phyloP scores from a whole-genome alignment of 75 land plant genomes.

The Pinus albicaulis region DNA sequence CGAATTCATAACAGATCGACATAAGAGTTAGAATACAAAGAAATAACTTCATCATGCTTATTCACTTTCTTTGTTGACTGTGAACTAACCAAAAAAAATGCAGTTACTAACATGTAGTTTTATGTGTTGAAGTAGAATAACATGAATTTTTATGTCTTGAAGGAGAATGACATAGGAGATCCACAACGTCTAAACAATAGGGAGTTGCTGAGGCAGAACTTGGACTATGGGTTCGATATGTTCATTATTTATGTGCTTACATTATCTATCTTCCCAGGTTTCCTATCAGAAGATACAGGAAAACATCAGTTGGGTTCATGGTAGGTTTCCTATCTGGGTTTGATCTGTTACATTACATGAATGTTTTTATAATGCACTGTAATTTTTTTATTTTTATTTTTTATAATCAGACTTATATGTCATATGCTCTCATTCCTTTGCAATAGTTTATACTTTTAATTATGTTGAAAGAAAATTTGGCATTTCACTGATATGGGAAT shows the following conservation, averaged over 20 bases:
- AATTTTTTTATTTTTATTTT: not conserved
- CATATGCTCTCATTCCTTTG: not conserved
- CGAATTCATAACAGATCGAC: not conserved
- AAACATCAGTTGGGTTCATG: constrained; percentile 38
- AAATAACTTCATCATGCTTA: not conserved
- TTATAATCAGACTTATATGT: not conserved
- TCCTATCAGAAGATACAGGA: constrained; percentile 48
- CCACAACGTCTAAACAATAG: constrained; percentile 17
- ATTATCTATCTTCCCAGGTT: constrained; percentile 48
- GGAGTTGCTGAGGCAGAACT: constrained; percentile 26
- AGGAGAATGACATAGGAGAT: constrained; percentile 24
- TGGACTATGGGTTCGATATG: constrained; percentile 30
- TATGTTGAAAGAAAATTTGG: not conserved
- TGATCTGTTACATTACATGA: not conserved
- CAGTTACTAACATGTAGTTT: not conserved
- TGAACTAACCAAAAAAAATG: too few species aligned
- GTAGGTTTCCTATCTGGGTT: constrained; percentile 11
- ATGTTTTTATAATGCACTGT: not conserved
- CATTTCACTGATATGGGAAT: not conserved
- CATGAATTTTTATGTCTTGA: not conserved
- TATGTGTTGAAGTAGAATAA: not conserved
- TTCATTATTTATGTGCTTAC: constrained; percentile 32
- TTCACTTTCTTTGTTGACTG: not conserved
- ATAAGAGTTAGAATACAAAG: too few species aligned
- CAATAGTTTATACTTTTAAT: not conserved